A percentile compares a stretch with the other conserved stretches of the same genome.
phyloP scores from a whole-genome alignment of 257 asterid species.

The Salvia miltiorrhiza region DNA sequence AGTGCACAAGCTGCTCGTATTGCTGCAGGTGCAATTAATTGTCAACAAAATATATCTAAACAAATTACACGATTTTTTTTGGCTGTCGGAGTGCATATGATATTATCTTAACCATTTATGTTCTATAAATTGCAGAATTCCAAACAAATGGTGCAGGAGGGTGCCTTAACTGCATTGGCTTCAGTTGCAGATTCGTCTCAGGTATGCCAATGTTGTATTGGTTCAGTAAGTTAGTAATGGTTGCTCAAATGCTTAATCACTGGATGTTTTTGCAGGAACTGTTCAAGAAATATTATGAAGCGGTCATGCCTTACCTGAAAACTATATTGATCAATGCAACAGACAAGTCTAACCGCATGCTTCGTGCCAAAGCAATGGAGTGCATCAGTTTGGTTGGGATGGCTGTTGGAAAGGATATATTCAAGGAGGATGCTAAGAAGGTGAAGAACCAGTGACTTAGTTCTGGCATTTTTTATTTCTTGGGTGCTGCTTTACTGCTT shows the following conservation, averaged over 20 bases:
- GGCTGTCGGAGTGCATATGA: neutral
- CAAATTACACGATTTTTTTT: too few relatives aligned
- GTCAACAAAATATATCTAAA: neutral
- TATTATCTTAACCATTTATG: neutral
- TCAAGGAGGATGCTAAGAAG: conserved; percentile 90
- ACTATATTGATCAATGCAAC: conserved; percentile 76
- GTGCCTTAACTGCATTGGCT: conserved; percentile 91
- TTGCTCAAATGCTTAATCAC: conserved; percentile 17
- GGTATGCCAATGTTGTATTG: conserved; percentile 36
- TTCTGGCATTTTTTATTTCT: neutral
- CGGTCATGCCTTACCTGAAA: conserved; percentile 92
- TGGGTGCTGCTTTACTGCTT: conserved; percentile 6
- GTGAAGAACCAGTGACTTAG: conserved; percentile 23
- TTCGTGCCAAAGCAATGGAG: conserved; percentile 97
- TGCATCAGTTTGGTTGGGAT: conserved; percentile 95
- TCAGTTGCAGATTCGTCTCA: conserved; percentile 98
- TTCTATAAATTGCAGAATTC: conserved; percentile 58
- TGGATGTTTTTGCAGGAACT: conserved; percentile 54
- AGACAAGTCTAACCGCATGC: conserved; percentile 89
- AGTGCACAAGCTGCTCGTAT: conserved; percentile 74
- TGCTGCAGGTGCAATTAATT: conserved; percentile 59
- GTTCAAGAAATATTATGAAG: conserved; percentile 84
- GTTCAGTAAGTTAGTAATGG: conserved; percentile 5
- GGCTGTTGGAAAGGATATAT: conserved; percentile 96
- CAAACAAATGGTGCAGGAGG: conserved; percentile 98